Percentiles rank a stretch among this genome's conserved stretches.
Evolutionary conservation across 1,284 basidiomycete species (phyloP).

Genomic region (Tylopilus sp.): DNA sequence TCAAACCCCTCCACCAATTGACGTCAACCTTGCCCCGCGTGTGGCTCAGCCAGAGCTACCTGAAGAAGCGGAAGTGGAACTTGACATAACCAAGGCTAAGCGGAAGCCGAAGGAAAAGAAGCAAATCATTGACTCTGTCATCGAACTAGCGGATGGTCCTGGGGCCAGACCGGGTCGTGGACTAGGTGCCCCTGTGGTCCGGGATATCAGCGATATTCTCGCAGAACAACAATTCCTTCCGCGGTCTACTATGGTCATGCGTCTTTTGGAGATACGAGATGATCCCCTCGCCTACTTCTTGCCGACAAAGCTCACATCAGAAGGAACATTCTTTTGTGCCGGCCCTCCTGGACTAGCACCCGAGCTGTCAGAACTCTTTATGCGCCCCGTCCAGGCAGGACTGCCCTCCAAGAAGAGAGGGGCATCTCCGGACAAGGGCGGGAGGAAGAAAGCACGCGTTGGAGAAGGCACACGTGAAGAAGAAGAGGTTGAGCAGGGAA

Average conservation of each 20-base stretch:
- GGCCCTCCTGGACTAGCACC: constrained; percentile 79
- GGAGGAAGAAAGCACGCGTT: constrained; percentile 60
- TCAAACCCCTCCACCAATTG: constrained; percentile 58
- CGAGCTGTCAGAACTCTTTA: constrained; percentile 79
- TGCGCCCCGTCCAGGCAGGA: constrained; percentile 62
- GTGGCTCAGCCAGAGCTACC: constrained; percentile 36
- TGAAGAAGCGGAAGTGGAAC: constrained; percentile 37
- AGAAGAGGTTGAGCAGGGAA: constrained; percentile 64
- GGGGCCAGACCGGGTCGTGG: constrained; percentile 53
- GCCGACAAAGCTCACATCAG: constrained; percentile 68
- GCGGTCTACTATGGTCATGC: constrained; percentile 75
- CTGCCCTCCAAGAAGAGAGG: constrained; percentile 51
- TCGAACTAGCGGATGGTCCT: constrained; percentile 75
- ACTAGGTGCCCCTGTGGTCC: constrained; percentile 53
- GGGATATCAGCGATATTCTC: constrained; percentile 73
- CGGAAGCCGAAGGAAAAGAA: constrained; percentile 66
- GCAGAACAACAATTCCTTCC: constrained; percentile 81
- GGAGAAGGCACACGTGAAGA: constrained; percentile 48
- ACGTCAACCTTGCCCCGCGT: constrained; percentile 46
- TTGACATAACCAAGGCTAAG: constrained; percentile 40
- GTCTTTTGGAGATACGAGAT: constrained; percentile 77
- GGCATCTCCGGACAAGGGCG: constrained; percentile 48
- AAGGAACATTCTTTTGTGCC: constrained; percentile 73
- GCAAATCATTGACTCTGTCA: constrained; percentile 79
- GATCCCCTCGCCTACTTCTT: constrained; percentile 85